A percentile compares a stretch with the other conserved stretches of the same genome.
These are phyloP conservation scores for Begonia loranthoides DNA, from an alignment of 306 rosid genomes.

Conservation along the genomic window DNA sequence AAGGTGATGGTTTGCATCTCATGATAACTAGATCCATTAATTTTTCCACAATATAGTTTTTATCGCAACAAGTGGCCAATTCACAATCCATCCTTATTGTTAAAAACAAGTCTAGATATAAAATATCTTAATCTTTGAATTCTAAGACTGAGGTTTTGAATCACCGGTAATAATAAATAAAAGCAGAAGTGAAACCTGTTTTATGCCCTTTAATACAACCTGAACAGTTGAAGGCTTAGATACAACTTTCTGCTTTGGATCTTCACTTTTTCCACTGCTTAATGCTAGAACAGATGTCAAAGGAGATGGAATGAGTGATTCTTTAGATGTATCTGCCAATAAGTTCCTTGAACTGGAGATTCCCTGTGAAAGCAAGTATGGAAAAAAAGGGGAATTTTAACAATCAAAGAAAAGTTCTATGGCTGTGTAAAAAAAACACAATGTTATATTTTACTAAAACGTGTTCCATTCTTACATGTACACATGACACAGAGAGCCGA, in stretches of 20 bases:
- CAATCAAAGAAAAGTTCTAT: constrained; percentile 1
- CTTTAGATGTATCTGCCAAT: constrained; percentile 41
- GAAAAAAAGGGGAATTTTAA: neutral
- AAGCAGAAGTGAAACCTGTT: constrained; percentile 41
- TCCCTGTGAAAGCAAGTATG: constrained; percentile 33
- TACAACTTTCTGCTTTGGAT: constrained; percentile 41
- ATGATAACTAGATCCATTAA: no score
- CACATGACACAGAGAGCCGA: no score
- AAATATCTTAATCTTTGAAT: no score
- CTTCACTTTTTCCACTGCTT: constrained; percentile 36
- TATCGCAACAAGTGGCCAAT: no score
- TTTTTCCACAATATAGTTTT: no score
- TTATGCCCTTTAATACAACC: constrained; percentile 66
- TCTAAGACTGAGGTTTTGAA: no score
- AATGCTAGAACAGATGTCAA: constrained; percentile 45
- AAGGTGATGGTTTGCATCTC: no score
- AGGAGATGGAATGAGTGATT: constrained; percentile 56
- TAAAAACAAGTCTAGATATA: no score
- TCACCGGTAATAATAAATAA: neutral
- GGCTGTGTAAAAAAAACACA: neutral
- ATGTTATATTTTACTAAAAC: no score
- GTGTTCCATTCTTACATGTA: no score
- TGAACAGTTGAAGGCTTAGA: constrained; percentile 55
- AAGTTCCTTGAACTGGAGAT: constrained; percentile 52
- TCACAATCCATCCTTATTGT: no score